Percentiles rank a stretch among this genome's conserved stretches.
Evolutionary conservation across 768 basidiomycete genomes (phyloP).

Genomic region (Hydnum rufescens): DNA sequence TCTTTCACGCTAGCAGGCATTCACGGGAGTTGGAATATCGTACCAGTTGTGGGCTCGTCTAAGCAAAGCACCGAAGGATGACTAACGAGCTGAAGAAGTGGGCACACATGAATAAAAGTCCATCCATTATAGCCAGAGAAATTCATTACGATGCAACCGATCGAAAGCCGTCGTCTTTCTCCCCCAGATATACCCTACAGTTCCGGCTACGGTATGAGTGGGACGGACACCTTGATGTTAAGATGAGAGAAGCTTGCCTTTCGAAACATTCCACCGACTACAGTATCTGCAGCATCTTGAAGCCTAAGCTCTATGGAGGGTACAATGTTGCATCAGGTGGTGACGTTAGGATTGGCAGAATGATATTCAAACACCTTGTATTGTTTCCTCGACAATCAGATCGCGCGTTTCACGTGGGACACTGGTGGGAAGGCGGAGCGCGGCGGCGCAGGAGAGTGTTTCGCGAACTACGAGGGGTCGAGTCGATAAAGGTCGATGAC

Average conservation of each 20-base stretch:
- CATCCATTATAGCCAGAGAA: too few relatives aligned
- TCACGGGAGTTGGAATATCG: constrained; percentile 27
- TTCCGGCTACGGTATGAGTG: too few relatives aligned
- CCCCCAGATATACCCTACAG: constrained; percentile 30
- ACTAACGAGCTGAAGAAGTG: constrained; percentile 26
- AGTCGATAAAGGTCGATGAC: too few relatives aligned
- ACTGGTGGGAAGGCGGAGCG: constrained; percentile 20
- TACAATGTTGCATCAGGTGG: background rate
- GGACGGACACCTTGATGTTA: too few relatives aligned
- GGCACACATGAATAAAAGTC: background rate
- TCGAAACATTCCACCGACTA: constrained; percentile 24
- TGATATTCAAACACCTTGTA: constrained; percentile 13
- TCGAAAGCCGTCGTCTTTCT: constrained; percentile 42
- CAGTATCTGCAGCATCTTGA: constrained; percentile 23
- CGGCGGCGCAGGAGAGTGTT: constrained; percentile 22
- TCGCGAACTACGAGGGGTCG: too few relatives aligned
- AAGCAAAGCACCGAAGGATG: constrained; percentile 39
- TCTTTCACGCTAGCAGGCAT: constrained; percentile 12
- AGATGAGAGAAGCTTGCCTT: constrained; percentile 14
- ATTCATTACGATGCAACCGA: constrained; percentile 29
- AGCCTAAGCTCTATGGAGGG: constrained; percentile 22
- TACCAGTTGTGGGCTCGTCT: constrained; percentile 35
- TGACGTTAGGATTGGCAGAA: background rate
- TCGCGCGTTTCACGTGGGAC: constrained; percentile 15
- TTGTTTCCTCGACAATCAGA: constrained; percentile 25